Evolutionary conservation across 768 basidiomycete species (phyloP).

Genomic region (Tylopilus vinaceipallidus): DNA sequence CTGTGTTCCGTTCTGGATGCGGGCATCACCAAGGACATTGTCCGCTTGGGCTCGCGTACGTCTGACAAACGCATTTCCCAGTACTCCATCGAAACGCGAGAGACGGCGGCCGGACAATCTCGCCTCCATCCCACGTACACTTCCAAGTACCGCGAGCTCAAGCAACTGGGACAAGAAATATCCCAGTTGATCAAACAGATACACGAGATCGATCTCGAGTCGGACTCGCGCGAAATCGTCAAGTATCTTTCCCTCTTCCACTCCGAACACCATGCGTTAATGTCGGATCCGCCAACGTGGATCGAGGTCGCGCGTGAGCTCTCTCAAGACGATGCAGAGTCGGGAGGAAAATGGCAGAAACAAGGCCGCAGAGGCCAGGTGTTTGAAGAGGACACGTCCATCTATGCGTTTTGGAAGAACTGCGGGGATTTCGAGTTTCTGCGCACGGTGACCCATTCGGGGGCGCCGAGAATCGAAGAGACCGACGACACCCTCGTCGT

Average conservation of each 20-base stretch:
- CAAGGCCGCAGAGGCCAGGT: conserved; percentile 29
- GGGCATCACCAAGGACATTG: conserved; percentile 57
- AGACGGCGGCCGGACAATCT: conserved; percentile 42
- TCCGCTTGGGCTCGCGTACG: conserved; percentile 68
- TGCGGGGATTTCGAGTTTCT: conserved; percentile 50
- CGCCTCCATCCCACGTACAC: conserved; percentile 38
- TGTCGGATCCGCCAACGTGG: conserved; percentile 50
- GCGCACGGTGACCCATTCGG: conserved; percentile 6
- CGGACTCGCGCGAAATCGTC: conserved; percentile 38
- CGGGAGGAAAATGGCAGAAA: conserved; percentile 34
- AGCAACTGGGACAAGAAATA: conserved; percentile 46
- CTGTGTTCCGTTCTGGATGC: conserved; percentile 63
- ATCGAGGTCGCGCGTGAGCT: conserved; percentile 30
- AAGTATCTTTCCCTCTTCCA: conserved; percentile 43
- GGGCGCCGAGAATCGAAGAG: background rate
- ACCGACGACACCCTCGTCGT: background rate
- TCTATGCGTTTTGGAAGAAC: conserved; percentile 53
- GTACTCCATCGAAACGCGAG: conserved; percentile 60
- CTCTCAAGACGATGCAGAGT: conserved; percentile 12
- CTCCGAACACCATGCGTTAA: conserved; percentile 45
- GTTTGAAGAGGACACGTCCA: conserved; percentile 23
- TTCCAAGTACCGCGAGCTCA: conserved; percentile 39
- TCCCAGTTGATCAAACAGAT: conserved; percentile 43
- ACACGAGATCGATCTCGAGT: conserved; percentile 30
- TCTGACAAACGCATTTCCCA: conserved; percentile 57